Evolutionary conservation across 2,329 filamentous ascomycete genomes (phyloP).

Genomic region (Fusarium lateritium): DNA sequence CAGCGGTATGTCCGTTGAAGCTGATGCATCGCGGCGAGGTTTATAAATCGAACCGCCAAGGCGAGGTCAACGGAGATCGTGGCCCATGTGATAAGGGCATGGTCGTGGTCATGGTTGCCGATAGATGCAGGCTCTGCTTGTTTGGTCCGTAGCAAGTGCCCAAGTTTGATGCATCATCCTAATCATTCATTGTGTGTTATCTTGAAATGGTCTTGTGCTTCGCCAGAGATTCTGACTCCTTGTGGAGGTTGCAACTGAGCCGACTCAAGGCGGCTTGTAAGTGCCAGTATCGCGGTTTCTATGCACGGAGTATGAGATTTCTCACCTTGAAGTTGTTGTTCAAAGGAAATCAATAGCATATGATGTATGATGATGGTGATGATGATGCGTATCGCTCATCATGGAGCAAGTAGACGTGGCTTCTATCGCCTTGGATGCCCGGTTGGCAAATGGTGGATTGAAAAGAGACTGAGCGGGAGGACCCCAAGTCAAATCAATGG

Average conservation of each 20-base stretch:
- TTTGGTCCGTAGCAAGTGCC: conserved; percentile 4
- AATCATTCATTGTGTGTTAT: neutral
- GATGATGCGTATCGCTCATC: conserved; percentile 23
- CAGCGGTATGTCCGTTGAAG: conserved; percentile 20
- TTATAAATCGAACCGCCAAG: conserved; percentile 35
- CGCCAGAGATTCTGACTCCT: neutral
- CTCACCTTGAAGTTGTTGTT: conserved; percentile 1
- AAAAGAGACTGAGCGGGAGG: neutral
- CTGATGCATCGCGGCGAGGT: conserved; percentile 29
- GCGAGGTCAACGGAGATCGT: conserved; percentile 14
- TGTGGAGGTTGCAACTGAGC: neutral
- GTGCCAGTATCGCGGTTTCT: neutral
- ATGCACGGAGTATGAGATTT: neutral
- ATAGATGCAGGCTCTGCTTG: conserved; percentile 8
- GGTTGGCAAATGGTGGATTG: conserved; percentile 17
- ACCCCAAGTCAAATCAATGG: neutral
- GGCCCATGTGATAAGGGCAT: conserved; percentile 28
- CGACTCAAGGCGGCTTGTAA: neutral
- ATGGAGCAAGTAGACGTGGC: conserved; percentile 20
- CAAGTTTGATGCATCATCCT: conserved; percentile 3
- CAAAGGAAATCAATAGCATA: neutral
- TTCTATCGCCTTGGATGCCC: conserved; percentile 13
- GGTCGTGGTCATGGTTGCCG: conserved; percentile 1
- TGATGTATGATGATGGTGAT: conserved; percentile 19
- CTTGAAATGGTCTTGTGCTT: neutral